Base-by-base conservation (phyloP, 2,329 filamentous ascomycete species). In the Bipolaris oryzae region DNA sequence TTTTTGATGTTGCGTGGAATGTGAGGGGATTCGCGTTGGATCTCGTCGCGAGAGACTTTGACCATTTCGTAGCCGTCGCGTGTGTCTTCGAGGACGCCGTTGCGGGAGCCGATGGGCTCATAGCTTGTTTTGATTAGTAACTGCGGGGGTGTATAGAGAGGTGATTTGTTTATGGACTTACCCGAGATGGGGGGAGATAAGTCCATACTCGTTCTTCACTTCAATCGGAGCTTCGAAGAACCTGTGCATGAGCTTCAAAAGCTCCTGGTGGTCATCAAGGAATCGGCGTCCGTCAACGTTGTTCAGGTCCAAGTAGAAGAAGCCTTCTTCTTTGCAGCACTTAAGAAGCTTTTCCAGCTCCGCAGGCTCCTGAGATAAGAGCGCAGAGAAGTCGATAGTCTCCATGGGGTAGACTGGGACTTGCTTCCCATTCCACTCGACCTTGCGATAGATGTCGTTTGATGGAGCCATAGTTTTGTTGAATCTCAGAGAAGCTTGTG, bases 131-230 rank as follows among this genome's bases (percentile, higher is more conserved):
- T 7, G 18, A 3, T 39, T 39, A 20, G 7, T 39, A 7, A 18
- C 5, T 37, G 34, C 16, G 13, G 50, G 37, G 1, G 13, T 60
- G 1, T 47, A 35, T 15, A 53, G 7, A 3, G 25, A 28, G 25
- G 25, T 7, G 25, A 2, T 1, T 28, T 15, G 33, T 34, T 34
- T 6, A 7, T 16, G 11, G 81, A 67, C 75, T 58, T 70, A 82
- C 74, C 82, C 82, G 23, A 84, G 77, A 69, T 85, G 82, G 4
- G 82, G 79, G 21, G 81, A 79, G 45, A 84, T 77, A 6, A 85
- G 79, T 3, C 82, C 82, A 63, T 80, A 84, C 67, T 85, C 79
- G 67, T 84, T 85, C 80, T 85, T 85, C 39, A 75, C 78, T 73
- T 85, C 82, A 15, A 84, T 69, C 0, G 82, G 81, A 0, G 79